Evolutionary conservation across 2,329 filamentous ascomycete genomes (phyloP).

Genomic region (Aspergillus pseudoviridinutans): DNA sequence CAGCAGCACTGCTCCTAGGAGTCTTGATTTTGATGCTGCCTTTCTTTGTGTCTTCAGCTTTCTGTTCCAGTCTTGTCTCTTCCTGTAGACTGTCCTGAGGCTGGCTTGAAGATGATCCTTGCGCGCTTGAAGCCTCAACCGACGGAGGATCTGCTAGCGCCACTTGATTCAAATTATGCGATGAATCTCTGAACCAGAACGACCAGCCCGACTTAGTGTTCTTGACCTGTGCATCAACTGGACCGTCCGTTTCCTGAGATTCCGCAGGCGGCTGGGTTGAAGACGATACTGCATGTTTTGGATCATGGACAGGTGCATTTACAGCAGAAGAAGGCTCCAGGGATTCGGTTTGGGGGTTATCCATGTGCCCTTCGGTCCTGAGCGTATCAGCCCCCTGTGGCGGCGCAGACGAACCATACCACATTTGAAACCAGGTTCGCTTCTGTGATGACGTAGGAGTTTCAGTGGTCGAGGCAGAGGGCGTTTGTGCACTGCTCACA

Average conservation of each 20-base stretch:
- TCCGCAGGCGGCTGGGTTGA: slow-evolving; percentile 13
- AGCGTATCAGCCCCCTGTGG: slow-evolving; percentile 14
- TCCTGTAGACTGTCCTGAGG: slow-evolving; percentile 10
- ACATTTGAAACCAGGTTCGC: slow-evolving; percentile 45
- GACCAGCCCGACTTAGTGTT: slow-evolving; percentile 35
- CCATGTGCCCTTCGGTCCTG: neutral
- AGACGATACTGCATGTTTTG: slow-evolving; percentile 7
- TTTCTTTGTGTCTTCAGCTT: slow-evolving; percentile 25
- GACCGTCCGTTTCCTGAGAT: slow-evolving; percentile 15
- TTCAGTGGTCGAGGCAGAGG: slow-evolving; percentile 9
- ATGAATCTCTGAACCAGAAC: slow-evolving; percentile 38
- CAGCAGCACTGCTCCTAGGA: slow-evolving; percentile 18
- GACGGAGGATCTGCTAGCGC: slow-evolving; percentile 24
- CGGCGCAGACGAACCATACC: slow-evolving; percentile 29
- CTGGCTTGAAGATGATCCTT: slow-evolving; percentile 16
- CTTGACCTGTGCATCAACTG: slow-evolving; percentile 17
- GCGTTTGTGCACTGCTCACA: slow-evolving; percentile 8
- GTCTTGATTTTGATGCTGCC: slow-evolving; percentile 28
- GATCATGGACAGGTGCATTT: slow-evolving; percentile 5
- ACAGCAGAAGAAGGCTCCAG: slow-evolving; percentile 6
- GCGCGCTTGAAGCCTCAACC: slow-evolving; percentile 19
- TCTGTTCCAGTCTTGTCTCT: slow-evolving; percentile 19
- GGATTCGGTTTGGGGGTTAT: neutral
- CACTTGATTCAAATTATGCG: slow-evolving; percentile 22
- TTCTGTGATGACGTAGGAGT: slow-evolving; percentile 26